phyloP scores from a whole-genome alignment of 2,329 filamentous ascomycete species.

The Penicillium psychrosexuale region DNA sequence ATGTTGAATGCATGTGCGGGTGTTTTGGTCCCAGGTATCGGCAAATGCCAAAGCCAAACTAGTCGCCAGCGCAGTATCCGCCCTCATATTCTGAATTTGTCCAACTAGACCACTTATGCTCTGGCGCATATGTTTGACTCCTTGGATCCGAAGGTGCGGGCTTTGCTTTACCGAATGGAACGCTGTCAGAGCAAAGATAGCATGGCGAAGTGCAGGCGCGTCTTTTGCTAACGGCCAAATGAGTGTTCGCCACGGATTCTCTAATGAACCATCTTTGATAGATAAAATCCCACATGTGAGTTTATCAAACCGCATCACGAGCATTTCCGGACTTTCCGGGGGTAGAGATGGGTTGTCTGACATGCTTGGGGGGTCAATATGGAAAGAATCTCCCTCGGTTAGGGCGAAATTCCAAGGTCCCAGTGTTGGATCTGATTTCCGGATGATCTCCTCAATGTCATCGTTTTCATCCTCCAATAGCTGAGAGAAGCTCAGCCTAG shows the following conservation, averaged over 20 bases:
- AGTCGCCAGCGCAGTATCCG: conserved; percentile 66
- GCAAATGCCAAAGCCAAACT: conserved; percentile 66
- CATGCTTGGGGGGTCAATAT: conserved; percentile 38
- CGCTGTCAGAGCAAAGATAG: conserved; percentile 65
- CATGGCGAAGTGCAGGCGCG: conserved; percentile 65
- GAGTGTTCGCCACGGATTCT: conserved; percentile 69
- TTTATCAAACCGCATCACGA: conserved; percentile 61
- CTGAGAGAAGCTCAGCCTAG: conserved; percentile 31
- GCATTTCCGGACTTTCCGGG: conserved; percentile 56
- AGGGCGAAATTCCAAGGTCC: conserved; percentile 39
- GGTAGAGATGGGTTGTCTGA: conserved; percentile 50
- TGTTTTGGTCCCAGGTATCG: conserved; percentile 69
- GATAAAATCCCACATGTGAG: conserved; percentile 69
- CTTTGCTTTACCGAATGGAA: conserved; percentile 63
- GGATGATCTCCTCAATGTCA: conserved; percentile 56
- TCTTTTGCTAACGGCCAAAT: conserved; percentile 66
- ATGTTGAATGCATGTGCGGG: conserved; percentile 66
- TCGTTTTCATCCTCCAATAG: conserved; percentile 42
- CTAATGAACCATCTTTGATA: conserved; percentile 64
- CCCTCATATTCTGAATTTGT: conserved; percentile 61
- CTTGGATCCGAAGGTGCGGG: conserved; percentile 57
- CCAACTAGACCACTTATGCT: conserved; percentile 59
- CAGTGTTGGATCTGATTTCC: conserved; percentile 34
- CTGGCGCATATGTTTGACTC: conserved; percentile 66
- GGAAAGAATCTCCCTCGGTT: conserved; percentile 37